phyloP scores from a whole-genome alignment of 31 red algal species.

The Odonthalia washingtoniensis region DNA sequence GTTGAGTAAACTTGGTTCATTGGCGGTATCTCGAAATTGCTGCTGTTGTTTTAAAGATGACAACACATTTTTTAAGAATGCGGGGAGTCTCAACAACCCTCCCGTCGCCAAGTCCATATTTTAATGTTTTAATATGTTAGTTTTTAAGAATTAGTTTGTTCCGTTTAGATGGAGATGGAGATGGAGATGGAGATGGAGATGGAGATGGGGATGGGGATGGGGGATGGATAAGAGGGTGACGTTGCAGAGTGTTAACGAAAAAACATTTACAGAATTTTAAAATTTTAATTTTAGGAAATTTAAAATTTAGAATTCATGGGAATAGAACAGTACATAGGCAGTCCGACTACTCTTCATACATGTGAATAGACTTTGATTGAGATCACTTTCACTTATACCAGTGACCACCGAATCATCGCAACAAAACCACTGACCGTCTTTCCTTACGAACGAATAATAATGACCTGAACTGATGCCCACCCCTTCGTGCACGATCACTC shows the following conservation, averaged over 20 bases:
- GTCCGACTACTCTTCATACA: slow-evolving; percentile 53
- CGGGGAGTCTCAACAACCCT: slow-evolving; percentile 40
- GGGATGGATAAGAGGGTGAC: too few relatives aligned
- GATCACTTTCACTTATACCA: slow-evolving; percentile 42
- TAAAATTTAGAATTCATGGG: too few relatives aligned
- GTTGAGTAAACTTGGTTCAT: slow-evolving; percentile 28
- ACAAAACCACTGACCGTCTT: slow-evolving; percentile 74
- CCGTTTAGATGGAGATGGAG: too few relatives aligned
- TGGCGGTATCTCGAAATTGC: slow-evolving; percentile 3
- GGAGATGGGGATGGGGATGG: too few relatives aligned
- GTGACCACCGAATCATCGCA: slow-evolving; percentile 79
- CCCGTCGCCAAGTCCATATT: slow-evolving; percentile 6
- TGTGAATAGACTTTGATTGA: slow-evolving; percentile 72
- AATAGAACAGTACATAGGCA: slow-evolving; percentile 88
- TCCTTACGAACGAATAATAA: slow-evolving; percentile 87
- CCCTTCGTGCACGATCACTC: slow-evolving; percentile 92
- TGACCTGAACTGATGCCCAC: slow-evolving; percentile 77
- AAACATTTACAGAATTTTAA: too few relatives aligned
- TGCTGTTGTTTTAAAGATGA: slow-evolving; percentile 22
- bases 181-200: too few relatives aligned
- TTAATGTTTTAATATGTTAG: too few relatives aligned
- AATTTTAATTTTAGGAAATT: too few relatives aligned
- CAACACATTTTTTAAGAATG: slow-evolving; percentile 33
- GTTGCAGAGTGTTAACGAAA: too few relatives aligned
- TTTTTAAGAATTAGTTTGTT: too few relatives aligned